Conservation (phyloP, 2,329 filamentous ascomycete genomes). For the Coleophoma crateriformis region DNA sequence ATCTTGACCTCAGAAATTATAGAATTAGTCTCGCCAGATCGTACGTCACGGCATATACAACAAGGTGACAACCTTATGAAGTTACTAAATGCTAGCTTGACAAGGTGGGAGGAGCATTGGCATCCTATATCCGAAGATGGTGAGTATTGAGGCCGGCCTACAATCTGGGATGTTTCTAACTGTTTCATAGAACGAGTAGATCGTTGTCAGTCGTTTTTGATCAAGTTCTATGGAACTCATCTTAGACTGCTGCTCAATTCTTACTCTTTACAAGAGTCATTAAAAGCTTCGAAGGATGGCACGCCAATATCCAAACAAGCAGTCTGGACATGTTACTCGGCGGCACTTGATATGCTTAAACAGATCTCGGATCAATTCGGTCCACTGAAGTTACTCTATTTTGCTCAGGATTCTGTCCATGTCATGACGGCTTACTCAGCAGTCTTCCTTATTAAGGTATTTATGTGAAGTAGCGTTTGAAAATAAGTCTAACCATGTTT, state of each 20-base stretch:
- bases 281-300: conserved; percentile 16
- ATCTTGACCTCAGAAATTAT: conserved; percentile 30
- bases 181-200: conserved; percentile 3
- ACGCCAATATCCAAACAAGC: conserved; percentile 22
- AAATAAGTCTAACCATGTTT: neutral
- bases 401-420: conserved; percentile 35
- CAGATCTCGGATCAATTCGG: conserved; percentile 22
- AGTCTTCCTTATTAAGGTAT: conserved; percentile 31
- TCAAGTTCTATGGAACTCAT: conserved; percentile 33
- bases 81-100: conserved; percentile 10
- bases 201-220: conserved; percentile 29
- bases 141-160: conserved; percentile 12
- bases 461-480: neutral
- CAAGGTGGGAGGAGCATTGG: conserved; percentile 13
- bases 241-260: conserved; percentile 32
- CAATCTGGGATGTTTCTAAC: conserved; percentile 10
- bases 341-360: conserved; percentile 27
- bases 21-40: conserved; percentile 11
- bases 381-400: conserved; percentile 28
- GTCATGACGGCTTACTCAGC: conserved; percentile 37
- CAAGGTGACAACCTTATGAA: conserved; percentile 8
- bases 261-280: conserved; percentile 27
- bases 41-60: neutral
- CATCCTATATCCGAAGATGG: conserved; percentile 8
- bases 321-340: conserved; percentile 27